Conservation (phyloP, 78 protist genomes). For the Carpediemonas membranifera region DNA sequence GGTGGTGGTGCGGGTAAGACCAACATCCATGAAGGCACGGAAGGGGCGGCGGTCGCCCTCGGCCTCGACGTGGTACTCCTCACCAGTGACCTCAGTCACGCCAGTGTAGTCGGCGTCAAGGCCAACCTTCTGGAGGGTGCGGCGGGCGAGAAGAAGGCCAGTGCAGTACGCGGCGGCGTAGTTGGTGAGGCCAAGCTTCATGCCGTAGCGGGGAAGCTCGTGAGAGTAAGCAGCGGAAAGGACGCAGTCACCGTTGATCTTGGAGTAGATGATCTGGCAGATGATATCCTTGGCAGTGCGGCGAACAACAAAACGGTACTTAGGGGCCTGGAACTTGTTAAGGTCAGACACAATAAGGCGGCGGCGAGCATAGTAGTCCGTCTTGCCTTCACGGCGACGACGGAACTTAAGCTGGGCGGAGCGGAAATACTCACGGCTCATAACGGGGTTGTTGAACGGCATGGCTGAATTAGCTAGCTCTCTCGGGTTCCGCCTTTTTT, state of each 20-base stretch:
- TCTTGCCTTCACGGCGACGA: constrained; percentile 90
- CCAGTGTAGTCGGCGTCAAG: constrained; percentile 74
- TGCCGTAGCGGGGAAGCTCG: constrained; percentile 82
- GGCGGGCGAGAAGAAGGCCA: constrained; percentile 92
- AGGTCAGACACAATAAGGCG: constrained; percentile 79
- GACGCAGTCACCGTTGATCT: constrained; percentile 75
- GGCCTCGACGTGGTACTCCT: constrained; percentile 32
- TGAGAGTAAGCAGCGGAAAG: constrained; percentile 77
- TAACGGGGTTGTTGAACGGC: constrained; percentile 74
- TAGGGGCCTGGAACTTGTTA: constrained; percentile 88
- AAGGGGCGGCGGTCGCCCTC: constrained; percentile 76
- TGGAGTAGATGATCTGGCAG: constrained; percentile 79
- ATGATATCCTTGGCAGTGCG: constrained; percentile 61
- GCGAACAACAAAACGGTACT: constrained; percentile 94
- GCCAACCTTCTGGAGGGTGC: constrained; percentile 64
- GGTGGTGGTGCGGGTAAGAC: constrained; percentile 86
- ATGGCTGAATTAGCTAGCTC: too few relatives aligned
- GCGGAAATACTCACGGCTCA: constrained; percentile 85
- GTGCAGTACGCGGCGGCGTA: constrained; percentile 90
- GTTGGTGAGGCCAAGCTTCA: constrained; percentile 85
- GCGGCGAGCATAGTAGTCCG: constrained; percentile 90
- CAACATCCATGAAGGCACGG: constrained; percentile 82
- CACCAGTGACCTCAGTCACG: constrained; percentile 28
- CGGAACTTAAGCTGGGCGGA: constrained; percentile 88
- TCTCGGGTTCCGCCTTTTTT: too few relatives aligned